These are phyloP conservation scores for Aspergillus sp. DNA, from an alignment of 2,329 filamentous ascomycete species.

Conservation along the genomic window DNA sequence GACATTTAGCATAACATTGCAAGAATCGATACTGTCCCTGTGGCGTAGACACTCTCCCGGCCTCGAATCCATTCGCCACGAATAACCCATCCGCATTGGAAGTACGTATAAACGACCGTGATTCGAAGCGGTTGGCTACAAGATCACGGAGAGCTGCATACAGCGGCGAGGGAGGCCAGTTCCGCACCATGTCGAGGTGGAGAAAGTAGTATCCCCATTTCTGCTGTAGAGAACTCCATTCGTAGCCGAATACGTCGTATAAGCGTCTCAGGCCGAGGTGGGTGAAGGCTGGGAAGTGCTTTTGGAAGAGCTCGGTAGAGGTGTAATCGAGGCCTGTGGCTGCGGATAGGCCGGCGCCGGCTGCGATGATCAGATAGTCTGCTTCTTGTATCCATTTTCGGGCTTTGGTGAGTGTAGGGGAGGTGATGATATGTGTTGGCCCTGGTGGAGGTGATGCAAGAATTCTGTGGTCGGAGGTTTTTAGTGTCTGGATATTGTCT, in stretches of 20 bases:
- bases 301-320: constrained; percentile 15
- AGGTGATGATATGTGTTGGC: background rate
- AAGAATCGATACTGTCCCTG: constrained; percentile 17
- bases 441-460: background rate
- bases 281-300: constrained; percentile 20
- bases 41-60: constrained; percentile 10
- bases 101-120: constrained; percentile 13
- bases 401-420: constrained; percentile 5
- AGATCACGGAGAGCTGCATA: constrained; percentile 5
- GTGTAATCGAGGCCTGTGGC: constrained; percentile 19
- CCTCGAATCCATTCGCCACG: constrained; percentile 12
- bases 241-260: constrained; percentile 16
- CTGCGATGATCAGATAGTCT: constrained; percentile 14
- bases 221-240: constrained; percentile 9
- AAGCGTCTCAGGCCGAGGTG: constrained; percentile 21
- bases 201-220: constrained; percentile 19
- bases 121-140: background rate
- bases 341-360: constrained; percentile 17
- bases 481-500: background rate
- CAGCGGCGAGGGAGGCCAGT: constrained; percentile 7
- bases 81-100: constrained; percentile 18
- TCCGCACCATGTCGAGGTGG: constrained; percentile 13
- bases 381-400: constrained; percentile 13
- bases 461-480: background rate
- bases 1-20: constrained; percentile 16